These are phyloP conservation scores for Cladophialophora bantiana DNA, from an alignment of 2,329 filamentous ascomycete species.

Conservation along the genomic window DNA sequence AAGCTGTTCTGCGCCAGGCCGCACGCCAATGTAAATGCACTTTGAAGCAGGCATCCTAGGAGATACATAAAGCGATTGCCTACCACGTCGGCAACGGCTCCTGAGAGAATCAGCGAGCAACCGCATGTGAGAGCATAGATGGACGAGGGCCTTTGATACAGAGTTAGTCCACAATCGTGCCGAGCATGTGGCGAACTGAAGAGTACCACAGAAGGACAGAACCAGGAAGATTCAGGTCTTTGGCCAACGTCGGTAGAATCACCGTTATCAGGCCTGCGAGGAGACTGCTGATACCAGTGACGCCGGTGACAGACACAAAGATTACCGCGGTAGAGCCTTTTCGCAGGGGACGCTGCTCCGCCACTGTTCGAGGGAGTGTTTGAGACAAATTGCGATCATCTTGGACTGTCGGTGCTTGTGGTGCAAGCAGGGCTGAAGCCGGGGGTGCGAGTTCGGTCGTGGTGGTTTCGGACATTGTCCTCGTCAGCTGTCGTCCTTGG, in stretches of 20 bases:
- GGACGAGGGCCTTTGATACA: conserved; percentile 44
- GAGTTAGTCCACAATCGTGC: background rate
- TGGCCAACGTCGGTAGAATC: conserved; percentile 39
- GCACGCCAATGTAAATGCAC: conserved; percentile 54
- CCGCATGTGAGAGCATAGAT: conserved; percentile 54
- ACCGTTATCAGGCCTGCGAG: conserved; percentile 40
- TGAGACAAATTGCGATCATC: background rate
- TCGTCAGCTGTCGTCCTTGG: background rate
- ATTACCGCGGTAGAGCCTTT: conserved; percentile 29
- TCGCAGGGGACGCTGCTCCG: background rate
- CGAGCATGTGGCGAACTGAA: background rate
- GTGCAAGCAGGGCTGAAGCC: conserved; percentile 1
- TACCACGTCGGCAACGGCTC: conserved; percentile 60
- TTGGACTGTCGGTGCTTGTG: background rate
- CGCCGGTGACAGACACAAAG: conserved; percentile 29
- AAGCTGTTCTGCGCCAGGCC: conserved; percentile 50
- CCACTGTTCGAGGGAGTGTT: background rate
- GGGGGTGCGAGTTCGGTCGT: conserved; percentile 18
- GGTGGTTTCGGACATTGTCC: conserved; percentile 18
- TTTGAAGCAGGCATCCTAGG: conserved; percentile 54
- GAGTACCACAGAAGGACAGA: conserved; percentile 41
- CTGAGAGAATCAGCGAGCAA: conserved; percentile 58
- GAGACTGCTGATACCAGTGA: conserved; percentile 34
- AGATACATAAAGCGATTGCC: conserved; percentile 58
- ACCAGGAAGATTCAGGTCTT: conserved; percentile 37